phyloP scores from a whole-genome alignment of 345 rosid genomes.

The Capsella bursapastoris region DNA sequence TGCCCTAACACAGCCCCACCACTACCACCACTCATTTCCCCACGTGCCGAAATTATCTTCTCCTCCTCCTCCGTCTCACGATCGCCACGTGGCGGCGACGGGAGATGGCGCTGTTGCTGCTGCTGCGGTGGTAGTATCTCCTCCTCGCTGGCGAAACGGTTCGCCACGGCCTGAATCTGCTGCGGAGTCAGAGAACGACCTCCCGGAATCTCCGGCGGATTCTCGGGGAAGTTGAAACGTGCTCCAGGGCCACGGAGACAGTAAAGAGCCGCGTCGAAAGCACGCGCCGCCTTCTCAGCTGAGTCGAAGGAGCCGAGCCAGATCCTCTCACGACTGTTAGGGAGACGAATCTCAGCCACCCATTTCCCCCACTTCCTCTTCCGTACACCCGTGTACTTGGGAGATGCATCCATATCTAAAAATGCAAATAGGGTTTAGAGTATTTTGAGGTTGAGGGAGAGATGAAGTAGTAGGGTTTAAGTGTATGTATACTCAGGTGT shows the following conservation, averaged over 20 bases:
- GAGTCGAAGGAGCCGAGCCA: slow-evolving; percentile 87
- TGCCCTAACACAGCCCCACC: slow-evolving; percentile 43
- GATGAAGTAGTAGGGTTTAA: background rate
- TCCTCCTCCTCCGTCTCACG: slow-evolving; percentile 6
- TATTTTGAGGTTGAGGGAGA: background rate
- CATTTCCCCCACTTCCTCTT: slow-evolving; percentile 96
- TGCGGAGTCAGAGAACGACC: slow-evolving; percentile 51
- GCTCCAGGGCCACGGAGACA: slow-evolving; percentile 73
- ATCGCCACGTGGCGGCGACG: slow-evolving; percentile 32
- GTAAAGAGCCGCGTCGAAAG: slow-evolving; percentile 83
- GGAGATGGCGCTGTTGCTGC: background rate
- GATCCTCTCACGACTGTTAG: slow-evolving; percentile 85
- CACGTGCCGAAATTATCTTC: slow-evolving; percentile 33
- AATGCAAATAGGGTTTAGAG: background rate
- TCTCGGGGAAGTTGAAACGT: slow-evolving; percentile 68
- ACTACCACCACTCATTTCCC: slow-evolving; percentile 33
- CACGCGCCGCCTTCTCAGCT: slow-evolving; percentile 88
- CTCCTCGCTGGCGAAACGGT: slow-evolving; percentile 57
- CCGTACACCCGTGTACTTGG: slow-evolving; percentile 80
- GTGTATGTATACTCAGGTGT: background rate
- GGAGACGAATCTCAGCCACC: slow-evolving; percentile 94
- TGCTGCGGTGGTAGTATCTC: background rate
- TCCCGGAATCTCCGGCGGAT: slow-evolving; percentile 56
- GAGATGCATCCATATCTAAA: slow-evolving; percentile 37
- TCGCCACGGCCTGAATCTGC: slow-evolving; percentile 66